phyloP scores from a whole-genome alignment of 2,329 filamentous ascomycete species.

The Triangularia verruculosa region DNA sequence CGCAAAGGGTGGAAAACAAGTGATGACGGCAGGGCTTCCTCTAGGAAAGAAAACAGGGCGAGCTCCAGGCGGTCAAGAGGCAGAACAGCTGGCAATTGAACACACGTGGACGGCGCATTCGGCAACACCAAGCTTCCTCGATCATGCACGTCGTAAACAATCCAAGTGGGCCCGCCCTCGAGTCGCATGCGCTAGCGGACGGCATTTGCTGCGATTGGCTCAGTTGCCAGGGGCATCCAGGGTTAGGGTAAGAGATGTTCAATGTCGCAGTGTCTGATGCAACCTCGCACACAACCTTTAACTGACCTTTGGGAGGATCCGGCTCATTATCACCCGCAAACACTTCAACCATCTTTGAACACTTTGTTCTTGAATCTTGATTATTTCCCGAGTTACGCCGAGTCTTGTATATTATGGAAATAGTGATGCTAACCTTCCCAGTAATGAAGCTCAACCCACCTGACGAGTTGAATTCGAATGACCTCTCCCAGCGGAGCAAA shows the following conservation, averaged over 20 bases:
- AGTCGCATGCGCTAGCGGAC: neutral
- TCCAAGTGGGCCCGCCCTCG: conserved; percentile 1
- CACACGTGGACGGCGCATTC: conserved; percentile 9
- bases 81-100: neutral
- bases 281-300: no score
- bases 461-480: no score
- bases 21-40: neutral
- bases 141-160: conserved; percentile 4
- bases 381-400: no score
- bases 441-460: no score
- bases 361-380: no score
- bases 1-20: neutral
- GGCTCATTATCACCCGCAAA: no score
- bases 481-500: no score
- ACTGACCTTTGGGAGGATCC: no score
- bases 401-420: no score
- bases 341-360: no score
- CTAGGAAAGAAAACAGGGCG: neutral
- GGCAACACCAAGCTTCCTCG: conserved; percentile 5
- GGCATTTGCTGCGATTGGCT: neutral
- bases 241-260: conserved; percentile 5
- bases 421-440: no score
- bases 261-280: neutral
- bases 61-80: neutral
- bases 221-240: neutral